These are phyloP conservation scores for Trapa incisa DNA, from an alignment of 345 rosid species.

Conservation along the genomic window DNA sequence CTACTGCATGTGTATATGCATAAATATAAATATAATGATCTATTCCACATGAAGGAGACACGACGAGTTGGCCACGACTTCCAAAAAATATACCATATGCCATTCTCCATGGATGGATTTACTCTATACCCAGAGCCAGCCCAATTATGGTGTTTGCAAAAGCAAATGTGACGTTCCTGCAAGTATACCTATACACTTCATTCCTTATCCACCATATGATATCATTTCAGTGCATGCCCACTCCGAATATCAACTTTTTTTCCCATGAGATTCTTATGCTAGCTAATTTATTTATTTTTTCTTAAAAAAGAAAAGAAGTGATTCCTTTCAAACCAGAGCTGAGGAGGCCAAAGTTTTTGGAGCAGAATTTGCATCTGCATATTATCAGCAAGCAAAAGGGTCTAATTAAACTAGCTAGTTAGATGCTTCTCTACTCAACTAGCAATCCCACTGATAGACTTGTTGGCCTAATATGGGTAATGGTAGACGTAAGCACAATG, in stretches of 20 bases:
- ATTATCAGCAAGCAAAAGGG: no score
- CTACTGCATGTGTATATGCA: neutral
- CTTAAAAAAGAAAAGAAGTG: no score
- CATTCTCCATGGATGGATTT: neutral
- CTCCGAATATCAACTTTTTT: no score
- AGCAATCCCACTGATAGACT: no score
- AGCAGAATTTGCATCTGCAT: neutral
- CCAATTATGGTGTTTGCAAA: neutral
- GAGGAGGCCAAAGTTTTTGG: slow-evolving; percentile 2
- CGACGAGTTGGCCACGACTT: neutral
- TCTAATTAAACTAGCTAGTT: no score
- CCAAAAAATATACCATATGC: neutral
- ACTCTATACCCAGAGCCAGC: no score
- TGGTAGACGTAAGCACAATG: no score
- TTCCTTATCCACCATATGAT: no score
- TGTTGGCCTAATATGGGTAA: no score
- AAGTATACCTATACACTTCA: neutral
- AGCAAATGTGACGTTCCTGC: neutral
- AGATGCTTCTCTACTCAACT: no score
- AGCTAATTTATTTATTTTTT: neutral
- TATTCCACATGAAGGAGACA: neutral
- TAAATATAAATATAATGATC: neutral
- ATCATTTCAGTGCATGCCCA: no score
- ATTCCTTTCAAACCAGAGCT: neutral
- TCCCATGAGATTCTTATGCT: neutral